Evolutionary conservation across 2,329 filamentous ascomycete genomes (phyloP), one percentile per base, ranked within the genome.

Genomic region (Beauveria varroae): DNA sequence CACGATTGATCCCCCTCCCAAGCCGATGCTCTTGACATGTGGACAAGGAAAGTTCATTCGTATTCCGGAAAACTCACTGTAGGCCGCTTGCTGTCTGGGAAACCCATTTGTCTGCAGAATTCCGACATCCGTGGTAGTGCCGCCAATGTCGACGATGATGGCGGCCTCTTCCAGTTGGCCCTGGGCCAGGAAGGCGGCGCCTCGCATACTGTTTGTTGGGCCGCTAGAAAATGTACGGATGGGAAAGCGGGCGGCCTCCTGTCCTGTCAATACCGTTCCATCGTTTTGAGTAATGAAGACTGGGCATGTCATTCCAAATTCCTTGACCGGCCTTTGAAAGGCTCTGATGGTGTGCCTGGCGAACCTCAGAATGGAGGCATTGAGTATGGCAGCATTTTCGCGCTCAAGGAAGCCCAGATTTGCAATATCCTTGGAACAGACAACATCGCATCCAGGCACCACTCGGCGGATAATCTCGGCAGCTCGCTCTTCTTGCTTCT

Each of bases 61-160:
- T 1, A 89, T 82, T 0, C 86, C 86, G 0, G 81, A 82, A 2
- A 88, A 74, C 37, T 86, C 80, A 40, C 81, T 85, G 64, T 85
- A 87, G 0, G 84, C 83, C 5, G 84, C 81, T 55, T 83, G 80
- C 68, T 87, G 83, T 37, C 85, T 77, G 0, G 86, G 86, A 55
- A 88, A 86, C 0, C 86, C 86, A 54, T 81, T 87, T 0, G 80
- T 76, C 7, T 85, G 76, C 3, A 89, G 70, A 0, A 86, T 70
- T 0, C 86, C 85, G 12, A 87, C 82, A 65, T 88, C 86, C 0
- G 84, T 82, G 0, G 86, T 88, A 0, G 86, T 89, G 3, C 86
- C 86, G 0, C 86, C 86, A 58, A 89, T 82, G 66, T 89, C 86
- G 2, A 88, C 81, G 0, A 88, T 85, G 74, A 88, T 82, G 65